phyloP scores from a whole-genome alignment of 2,329 filamentous ascomycete genomes.

The Fusarium piperis region DNA sequence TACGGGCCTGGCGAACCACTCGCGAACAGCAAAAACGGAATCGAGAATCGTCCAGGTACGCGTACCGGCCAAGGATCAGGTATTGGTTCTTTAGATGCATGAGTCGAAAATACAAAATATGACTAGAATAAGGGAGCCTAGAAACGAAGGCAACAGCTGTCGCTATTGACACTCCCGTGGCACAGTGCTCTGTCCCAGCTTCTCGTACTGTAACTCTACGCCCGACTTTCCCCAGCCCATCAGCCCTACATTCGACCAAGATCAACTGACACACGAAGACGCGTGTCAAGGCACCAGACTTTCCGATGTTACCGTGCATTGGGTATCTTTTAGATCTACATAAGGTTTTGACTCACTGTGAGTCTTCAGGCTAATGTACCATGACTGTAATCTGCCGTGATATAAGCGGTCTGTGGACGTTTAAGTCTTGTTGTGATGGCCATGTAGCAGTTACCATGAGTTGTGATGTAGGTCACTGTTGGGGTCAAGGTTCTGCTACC shows the following conservation, averaged over 20 bases:
- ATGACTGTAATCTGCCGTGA: background rate
- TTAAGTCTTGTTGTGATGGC: background rate
- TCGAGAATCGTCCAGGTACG: background rate
- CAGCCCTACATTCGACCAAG: background rate
- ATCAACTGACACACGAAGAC: background rate
- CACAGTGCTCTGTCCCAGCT: background rate
- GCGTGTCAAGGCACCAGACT: background rate
- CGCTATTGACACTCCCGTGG: background rate
- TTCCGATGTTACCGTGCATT: background rate
- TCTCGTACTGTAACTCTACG: background rate
- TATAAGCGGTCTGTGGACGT: background rate
- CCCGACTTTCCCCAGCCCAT: background rate
- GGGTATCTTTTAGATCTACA: background rate
- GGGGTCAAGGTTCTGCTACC: background rate
- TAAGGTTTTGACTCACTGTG: background rate
- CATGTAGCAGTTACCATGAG: background rate
- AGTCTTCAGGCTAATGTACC: background rate
- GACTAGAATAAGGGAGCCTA: background rate
- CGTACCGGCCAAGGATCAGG: background rate
- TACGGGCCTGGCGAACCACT: background rate
- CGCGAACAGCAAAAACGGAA: background rate
- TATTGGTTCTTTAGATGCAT: background rate
- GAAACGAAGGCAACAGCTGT: background rate
- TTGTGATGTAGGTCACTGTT: background rate
- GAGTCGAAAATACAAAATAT: background rate